Evolutionary conservation across 768 basidiomycete species (phyloP).

Genomic region (Dentipellis sp.): DNA sequence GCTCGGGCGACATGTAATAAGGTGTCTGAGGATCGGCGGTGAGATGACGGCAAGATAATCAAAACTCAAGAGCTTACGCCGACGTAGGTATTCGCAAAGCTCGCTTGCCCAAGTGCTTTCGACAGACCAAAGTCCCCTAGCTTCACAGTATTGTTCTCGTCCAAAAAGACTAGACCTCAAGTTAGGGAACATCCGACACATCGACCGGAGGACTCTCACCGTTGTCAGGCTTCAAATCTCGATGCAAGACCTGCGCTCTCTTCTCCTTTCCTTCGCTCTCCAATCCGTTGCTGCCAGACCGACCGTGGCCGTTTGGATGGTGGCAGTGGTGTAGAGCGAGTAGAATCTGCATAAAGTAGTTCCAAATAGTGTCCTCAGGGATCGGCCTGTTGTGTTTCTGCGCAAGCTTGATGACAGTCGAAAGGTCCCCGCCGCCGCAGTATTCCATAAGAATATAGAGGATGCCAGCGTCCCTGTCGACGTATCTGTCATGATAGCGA

Average conservation of each 20-base stretch:
- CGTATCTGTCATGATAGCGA: conserved; percentile 85
- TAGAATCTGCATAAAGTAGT: conserved; percentile 89
- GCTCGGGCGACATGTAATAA: conserved; percentile 98
- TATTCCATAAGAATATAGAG: conserved; percentile 99
- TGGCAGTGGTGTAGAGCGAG: conserved; percentile 91
- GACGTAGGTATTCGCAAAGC: conserved; percentile 94
- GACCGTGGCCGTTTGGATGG: conserved; percentile 48
- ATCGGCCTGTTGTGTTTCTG: conserved; percentile 60
- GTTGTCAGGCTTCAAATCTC: conserved; percentile 97
- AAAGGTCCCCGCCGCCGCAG: conserved; percentile 94
- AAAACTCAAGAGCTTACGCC: conserved; percentile 44
- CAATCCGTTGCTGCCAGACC: conserved; percentile 33
- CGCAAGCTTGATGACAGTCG: conserved; percentile 75
- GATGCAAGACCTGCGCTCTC: conserved; percentile 76
- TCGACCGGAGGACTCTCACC: conserved; percentile 36
- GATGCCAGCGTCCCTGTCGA: conserved; percentile 84
- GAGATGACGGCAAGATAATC: no score
- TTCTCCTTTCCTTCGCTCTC: conserved; percentile 37
- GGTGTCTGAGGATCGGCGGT: conserved; percentile 65
- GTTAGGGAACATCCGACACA: background rate
- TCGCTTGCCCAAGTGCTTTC: conserved; percentile 81
- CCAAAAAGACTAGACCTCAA: conserved; percentile 68
- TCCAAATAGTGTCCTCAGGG: conserved; percentile 92
- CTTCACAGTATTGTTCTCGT: conserved; percentile 78
- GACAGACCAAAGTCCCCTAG: conserved; percentile 96